These are phyloP conservation scores for Calonectria pseudoreteaudii DNA, from an alignment of 2,329 filamentous ascomycete species.

Conservation along the genomic window DNA sequence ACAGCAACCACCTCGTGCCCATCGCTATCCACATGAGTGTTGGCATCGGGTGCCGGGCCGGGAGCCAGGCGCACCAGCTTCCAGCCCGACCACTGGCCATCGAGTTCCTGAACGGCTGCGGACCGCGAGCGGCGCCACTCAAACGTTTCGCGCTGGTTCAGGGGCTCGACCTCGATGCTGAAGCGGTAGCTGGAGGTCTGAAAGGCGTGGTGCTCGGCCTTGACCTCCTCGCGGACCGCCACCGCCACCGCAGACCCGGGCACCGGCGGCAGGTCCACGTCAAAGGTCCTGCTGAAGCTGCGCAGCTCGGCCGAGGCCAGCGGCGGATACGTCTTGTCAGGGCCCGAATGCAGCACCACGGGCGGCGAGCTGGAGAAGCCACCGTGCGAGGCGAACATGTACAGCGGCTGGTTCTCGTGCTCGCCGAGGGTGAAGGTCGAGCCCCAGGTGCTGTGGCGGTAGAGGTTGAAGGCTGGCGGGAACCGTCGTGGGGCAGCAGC, in stretches of 20 bases:
- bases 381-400: conserved; percentile 30
- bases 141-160: conserved; percentile 35
- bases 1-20: conserved; percentile 40
- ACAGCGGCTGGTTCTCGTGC: conserved; percentile 35
- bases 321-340: conserved; percentile 24
- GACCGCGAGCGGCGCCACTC: conserved; percentile 38
- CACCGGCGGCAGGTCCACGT: conserved; percentile 34
- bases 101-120: conserved; percentile 29
- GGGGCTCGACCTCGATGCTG: conserved; percentile 32
- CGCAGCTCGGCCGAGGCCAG: conserved; percentile 35
- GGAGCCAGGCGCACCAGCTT: conserved; percentile 37
- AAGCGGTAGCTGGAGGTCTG: conserved; percentile 27
- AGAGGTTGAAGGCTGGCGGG: conserved; percentile 38
- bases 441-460: conserved; percentile 18
- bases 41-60: conserved; percentile 19
- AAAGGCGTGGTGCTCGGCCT: conserved; percentile 14
- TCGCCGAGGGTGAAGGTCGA: conserved; percentile 31
- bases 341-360: conserved; percentile 39
- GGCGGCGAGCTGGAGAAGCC: conserved; percentile 27
- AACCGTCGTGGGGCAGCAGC: conserved; percentile 28
- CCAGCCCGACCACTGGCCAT: conserved; percentile 32
- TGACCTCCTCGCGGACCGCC: conserved; percentile 28
- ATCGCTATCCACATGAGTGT: conserved; percentile 26
- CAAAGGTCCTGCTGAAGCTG: conserved; percentile 27
- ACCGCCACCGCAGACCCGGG: conserved; percentile 27